These are phyloP conservation scores for Eucommia ulmoides DNA, from an alignment of 257 asterid species.

Conservation along the genomic window DNA sequence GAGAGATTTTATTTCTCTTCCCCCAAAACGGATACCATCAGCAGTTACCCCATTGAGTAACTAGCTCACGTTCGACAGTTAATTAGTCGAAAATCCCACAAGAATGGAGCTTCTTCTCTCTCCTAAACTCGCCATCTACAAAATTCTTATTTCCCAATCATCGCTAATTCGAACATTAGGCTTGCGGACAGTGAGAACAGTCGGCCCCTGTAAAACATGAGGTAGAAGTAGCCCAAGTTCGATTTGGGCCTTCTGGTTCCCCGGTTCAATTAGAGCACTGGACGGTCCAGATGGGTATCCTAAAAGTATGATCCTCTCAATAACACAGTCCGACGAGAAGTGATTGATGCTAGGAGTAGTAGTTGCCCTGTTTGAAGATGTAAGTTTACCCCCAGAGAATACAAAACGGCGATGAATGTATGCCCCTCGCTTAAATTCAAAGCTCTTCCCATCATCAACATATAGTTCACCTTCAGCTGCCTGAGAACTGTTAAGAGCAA, in stretches of 20 bases:
- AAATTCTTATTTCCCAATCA: conserved; percentile 61
- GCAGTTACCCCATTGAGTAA: too few relatives aligned
- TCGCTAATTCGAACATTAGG: conserved; percentile 52
- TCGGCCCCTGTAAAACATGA: conserved; percentile 27
- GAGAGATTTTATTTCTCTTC: too few relatives aligned
- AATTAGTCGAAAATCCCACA: too few relatives aligned
- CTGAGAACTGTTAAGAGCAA: conserved; percentile 73
- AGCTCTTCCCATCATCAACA: conserved; percentile 90
- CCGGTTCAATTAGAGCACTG: conserved; percentile 51
- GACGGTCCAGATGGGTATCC: conserved; percentile 48
- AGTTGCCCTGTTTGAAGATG: conserved; percentile 38
- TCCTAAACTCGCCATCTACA: too few relatives aligned
- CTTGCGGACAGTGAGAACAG: conserved; percentile 60
- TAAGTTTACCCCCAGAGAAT: conserved; percentile 45
- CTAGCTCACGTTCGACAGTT: too few relatives aligned
- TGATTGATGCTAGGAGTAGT: conserved; percentile 14
- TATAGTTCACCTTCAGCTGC: conserved; percentile 94
- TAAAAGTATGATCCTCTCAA: conserved; percentile 66
- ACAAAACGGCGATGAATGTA: conserved; percentile 63
- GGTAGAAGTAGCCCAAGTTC: conserved; percentile 57
- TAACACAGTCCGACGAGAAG: conserved; percentile 35
- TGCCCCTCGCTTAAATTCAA: conserved; percentile 54
- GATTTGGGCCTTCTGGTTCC: conserved; percentile 33
- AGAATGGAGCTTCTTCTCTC: too few relatives aligned
- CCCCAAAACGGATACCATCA: too few relatives aligned